Conservation (phyloP, 257 asterid genomes). For the Anisodus tanguticus region DNA sequence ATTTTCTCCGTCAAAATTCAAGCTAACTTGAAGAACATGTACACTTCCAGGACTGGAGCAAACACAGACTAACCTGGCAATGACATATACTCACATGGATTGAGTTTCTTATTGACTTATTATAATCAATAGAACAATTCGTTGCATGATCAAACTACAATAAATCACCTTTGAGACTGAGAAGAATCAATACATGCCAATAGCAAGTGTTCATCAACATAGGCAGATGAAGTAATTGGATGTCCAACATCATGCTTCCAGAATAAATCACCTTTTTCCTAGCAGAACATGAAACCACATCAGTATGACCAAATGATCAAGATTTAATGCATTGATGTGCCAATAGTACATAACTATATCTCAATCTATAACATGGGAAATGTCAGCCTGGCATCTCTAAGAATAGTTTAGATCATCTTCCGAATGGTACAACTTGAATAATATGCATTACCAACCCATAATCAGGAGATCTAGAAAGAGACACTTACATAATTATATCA, state of each 20-base stretch:
- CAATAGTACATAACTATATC: not conserved
- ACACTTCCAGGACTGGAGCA: constrained; percentile 81
- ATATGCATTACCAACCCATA: not conserved
- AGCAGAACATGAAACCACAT: constrained; percentile 26
- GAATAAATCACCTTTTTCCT: constrained; percentile 69
- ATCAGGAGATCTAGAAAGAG: not conserved
- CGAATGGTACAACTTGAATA: not conserved
- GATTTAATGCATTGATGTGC: not conserved
- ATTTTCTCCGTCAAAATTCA: constrained; percentile 37
- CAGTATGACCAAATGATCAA: not conserved
- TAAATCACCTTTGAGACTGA: constrained; percentile 54
- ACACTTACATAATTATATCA: not conserved
- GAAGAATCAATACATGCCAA: constrained; percentile 43
- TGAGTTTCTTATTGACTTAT: not conserved
- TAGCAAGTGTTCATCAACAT: constrained; percentile 63
- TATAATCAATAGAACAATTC: not conserved
- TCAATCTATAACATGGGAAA: not conserved
- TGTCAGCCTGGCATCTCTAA: not conserved
- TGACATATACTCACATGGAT: not conserved
- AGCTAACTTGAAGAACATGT: constrained; percentile 50
- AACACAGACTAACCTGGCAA: constrained; percentile 71
- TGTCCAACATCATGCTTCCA: constrained; percentile 70
- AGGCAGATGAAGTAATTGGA: constrained; percentile 87
- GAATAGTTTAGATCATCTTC: not conserved
- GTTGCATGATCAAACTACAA: constrained; percentile 11